A percentile compares a stretch with the other conserved stretches of the same genome.
phyloP scores from a whole-genome alignment of 148 eudicot species.

The Oxyria digyna region DNA sequence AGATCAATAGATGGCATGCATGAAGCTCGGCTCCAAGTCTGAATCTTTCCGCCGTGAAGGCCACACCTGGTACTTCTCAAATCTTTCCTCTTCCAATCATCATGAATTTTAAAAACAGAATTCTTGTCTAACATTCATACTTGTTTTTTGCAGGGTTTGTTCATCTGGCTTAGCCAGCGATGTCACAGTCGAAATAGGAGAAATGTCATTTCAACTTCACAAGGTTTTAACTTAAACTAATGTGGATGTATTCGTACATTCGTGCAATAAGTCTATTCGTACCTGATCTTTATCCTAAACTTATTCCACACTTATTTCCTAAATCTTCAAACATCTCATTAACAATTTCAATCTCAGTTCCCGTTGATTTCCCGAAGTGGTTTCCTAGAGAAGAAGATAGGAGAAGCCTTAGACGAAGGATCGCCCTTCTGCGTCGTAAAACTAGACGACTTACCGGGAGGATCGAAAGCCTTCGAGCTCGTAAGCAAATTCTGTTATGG shows the following conservation, averaged over 20 bases:
- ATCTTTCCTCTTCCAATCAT: background rate
- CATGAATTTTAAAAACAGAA: no score
- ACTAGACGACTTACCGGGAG: conserved; percentile 55
- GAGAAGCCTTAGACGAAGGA: conserved; percentile 33
- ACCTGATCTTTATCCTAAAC: no score
- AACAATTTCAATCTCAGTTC: conserved; percentile 47
- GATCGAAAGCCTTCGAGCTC: conserved; percentile 56
- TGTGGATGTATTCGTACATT: no score
- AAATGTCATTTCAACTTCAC: conserved; percentile 45
- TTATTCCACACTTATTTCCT: no score
- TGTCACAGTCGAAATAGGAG: conserved; percentile 55
- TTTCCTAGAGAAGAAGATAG: conserved; percentile 39
- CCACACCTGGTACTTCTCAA: conserved; percentile 38
- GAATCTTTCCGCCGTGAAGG: conserved; percentile 55
- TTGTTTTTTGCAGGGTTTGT: conserved; percentile 37
- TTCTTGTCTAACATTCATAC: no score
- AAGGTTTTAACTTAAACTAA: no score
- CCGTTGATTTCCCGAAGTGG: conserved; percentile 66
- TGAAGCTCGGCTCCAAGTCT: conserved; percentile 60
- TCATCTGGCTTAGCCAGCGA: conserved; percentile 68
- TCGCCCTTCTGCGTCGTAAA: conserved; percentile 18
- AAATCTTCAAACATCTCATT: no score
- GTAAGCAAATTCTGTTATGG: conserved; percentile 56
- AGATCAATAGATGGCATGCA: conserved; percentile 45
- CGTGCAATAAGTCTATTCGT: no score